Evolutionary conservation across 192 early-diverging fungal genomes (phyloP), one percentile per base, ranked within the genome.

Genomic region (Paraglomus brasilianum): DNA sequence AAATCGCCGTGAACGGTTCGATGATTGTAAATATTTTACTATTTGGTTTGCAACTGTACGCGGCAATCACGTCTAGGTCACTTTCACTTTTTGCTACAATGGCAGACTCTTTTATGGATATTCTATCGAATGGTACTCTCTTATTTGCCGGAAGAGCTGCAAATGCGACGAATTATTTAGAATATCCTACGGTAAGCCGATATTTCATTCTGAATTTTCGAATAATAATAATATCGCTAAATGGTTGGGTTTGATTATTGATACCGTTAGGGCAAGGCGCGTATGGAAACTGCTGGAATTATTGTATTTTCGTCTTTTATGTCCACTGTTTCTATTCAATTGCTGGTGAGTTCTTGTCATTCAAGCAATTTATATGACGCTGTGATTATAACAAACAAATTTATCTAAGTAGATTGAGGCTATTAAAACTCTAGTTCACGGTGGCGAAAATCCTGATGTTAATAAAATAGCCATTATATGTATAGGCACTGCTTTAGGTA

Each of bases 81-180:
- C 74, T 93, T 45, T 85, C 89, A 21, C 74, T 93, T 41, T 91
- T 93, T 72, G 90, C 89, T 2, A 90, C 89, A 0, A 91, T 90
- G 89, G 83, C 87, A 39, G 91, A 91, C 74, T 84, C 91, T 7
- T 87, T 87, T 60, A 93, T 93, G 91, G 91, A 93, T 70, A 75
- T 91, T 43, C 72, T 92, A 52, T 88, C 86, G 22, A 86, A 83
- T 0, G 78, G 82, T 10, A 88, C 88, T 50, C 71, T 90, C 24
- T 75, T 88, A 51, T 83, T 84, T 62, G 82, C 91, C 2, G 82
- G 81, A 3, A 75, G 77, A 57, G 86, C 86, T 4, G 87, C 88
- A 15, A 78, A 81, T 36, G 80, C 78, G 24, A 78, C 80, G 47
- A 85, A 90, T 51, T 75, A 87, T 58, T 82, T 85, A 60, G 82